These are phyloP conservation scores for Oryza rufipogon DNA, from an alignment of 176 grass and related monocot species.

Conservation along the genomic window DNA sequence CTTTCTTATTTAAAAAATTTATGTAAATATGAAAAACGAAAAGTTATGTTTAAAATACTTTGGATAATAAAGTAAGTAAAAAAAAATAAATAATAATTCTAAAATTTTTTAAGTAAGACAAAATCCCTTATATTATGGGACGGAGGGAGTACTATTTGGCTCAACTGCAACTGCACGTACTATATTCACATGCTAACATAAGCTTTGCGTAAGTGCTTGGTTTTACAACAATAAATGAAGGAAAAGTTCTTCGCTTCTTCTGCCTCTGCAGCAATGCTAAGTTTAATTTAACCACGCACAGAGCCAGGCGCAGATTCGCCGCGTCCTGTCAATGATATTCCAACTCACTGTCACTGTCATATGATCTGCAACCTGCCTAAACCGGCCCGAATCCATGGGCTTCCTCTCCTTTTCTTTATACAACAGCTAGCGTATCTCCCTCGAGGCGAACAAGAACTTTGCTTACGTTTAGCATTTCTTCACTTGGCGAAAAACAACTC, in stretches of 20 bases:
- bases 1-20: too few species aligned
- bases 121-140: too few species aligned
- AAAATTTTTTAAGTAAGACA: too few species aligned
- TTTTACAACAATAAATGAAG: not conserved
- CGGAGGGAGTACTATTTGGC: not conserved
- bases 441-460: conserved; percentile 40
- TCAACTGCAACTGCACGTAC: not conserved
- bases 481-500: not conserved
- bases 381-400: not conserved
- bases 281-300: not conserved
- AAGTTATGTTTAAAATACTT: too few species aligned
- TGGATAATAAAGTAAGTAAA: too few species aligned
- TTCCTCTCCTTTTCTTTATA: conserved; percentile 19
- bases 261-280: not conserved
- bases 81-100: too few species aligned
- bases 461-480: conserved; percentile 24
- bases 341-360: too few species aligned
- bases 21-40: too few species aligned
- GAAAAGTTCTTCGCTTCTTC: not conserved
- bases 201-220: not conserved
- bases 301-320: conserved; percentile 2
- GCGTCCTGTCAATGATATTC: not conserved
- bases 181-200: not conserved
- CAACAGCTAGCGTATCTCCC: not conserved
- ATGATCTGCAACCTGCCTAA: not conserved